Evolutionary conservation across 495 filamentous ascomycete genomes (phyloP).

Genomic region (Sordaria brevicollis): DNA sequence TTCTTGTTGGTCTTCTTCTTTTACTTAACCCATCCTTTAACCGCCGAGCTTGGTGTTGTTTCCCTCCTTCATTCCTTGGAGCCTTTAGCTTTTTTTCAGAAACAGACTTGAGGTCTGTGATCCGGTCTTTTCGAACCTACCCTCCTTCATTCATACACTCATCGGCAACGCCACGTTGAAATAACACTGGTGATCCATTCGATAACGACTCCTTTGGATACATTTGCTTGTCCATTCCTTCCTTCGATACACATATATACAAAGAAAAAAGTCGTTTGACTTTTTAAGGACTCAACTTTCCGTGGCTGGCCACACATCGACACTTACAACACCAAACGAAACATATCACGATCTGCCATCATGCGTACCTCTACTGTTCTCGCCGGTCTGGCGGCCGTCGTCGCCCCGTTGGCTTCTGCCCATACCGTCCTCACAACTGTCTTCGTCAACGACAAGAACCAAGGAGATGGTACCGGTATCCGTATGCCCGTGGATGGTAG

Average conservation of each 20-base stretch:
- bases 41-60: neutral
- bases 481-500: conserved; percentile 47
- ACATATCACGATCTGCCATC: neutral
- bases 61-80: neutral
- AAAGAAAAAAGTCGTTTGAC: neutral
- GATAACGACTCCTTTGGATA: neutral
- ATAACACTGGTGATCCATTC: neutral
- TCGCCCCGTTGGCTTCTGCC: conserved; percentile 27
- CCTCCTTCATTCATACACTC: neutral
- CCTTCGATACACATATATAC: neutral
- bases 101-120: neutral
- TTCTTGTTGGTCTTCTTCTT: neutral
- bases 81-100: neutral
- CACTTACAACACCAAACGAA: neutral
- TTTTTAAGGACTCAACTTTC: neutral
- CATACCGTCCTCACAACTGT: conserved; percentile 62
- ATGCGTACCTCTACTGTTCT: conserved; percentile 17
- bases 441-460: conserved; percentile 50
- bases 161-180: neutral
- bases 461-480: conserved; percentile 61
- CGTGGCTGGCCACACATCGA: conserved; percentile 1
- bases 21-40: neutral
- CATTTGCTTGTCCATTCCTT: neutral
- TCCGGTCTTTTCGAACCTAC: neutral
- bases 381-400: conserved; percentile 17